Conservation (phyloP, 2,329 filamentous ascomycete genomes). For the Exophiala mesophila region DNA sequence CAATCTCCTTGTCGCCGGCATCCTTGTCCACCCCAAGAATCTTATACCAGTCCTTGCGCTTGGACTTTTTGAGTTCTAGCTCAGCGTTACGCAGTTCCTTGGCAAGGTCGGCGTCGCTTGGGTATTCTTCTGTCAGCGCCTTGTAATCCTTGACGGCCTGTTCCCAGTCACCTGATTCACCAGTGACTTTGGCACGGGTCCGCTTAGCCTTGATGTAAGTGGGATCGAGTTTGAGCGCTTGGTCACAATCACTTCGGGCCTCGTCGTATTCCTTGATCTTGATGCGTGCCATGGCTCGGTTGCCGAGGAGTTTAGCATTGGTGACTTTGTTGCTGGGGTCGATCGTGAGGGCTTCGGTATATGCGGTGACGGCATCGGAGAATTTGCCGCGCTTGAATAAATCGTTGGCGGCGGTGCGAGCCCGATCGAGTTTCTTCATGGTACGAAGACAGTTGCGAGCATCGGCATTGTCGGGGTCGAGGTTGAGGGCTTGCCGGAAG, state of each 20-base stretch:
- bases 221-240: constrained; percentile 75
- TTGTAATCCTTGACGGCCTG: constrained; percentile 87
- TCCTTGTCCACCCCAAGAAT: constrained; percentile 86
- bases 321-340: constrained; percentile 86
- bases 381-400: constrained; percentile 83
- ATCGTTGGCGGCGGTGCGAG: constrained; percentile 88
- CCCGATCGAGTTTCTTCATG: constrained; percentile 85
- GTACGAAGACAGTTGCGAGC: constrained; percentile 84
- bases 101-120: constrained; percentile 70
- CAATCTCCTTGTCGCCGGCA: constrained; percentile 77
- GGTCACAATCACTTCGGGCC: constrained; percentile 81
- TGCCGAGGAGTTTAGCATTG: constrained; percentile 91
- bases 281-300: constrained; percentile 78
- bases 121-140: constrained; percentile 74
- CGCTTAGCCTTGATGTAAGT: constrained; percentile 85
- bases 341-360: constrained; percentile 74
- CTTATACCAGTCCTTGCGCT: constrained; percentile 98
- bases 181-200: constrained; percentile 86
- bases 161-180: constrained; percentile 84
- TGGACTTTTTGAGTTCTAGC: constrained; percentile 93
- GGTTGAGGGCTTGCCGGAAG: constrained; percentile 81
- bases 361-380: constrained; percentile 76
- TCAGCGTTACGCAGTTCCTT: constrained; percentile 88
- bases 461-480: constrained; percentile 86
- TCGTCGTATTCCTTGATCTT: constrained; percentile 74